These are phyloP conservation scores for Steccherinum ochraceum DNA, from an alignment of 768 basidiomycete genomes.

Conservation along the genomic window DNA sequence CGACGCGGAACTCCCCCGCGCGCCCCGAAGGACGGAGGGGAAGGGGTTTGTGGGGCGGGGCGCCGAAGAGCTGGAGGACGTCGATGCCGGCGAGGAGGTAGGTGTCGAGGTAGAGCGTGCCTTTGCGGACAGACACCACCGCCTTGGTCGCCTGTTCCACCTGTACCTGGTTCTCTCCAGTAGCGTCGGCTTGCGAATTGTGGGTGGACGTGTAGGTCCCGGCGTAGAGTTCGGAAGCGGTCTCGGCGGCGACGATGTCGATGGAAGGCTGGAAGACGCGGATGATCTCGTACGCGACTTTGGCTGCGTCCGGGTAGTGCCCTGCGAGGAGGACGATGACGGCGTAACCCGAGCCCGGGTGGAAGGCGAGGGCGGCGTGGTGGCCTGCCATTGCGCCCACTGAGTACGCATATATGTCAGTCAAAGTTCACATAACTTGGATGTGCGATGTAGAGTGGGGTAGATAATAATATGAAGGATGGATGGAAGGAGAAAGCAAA, in stretches of 20 bases:
- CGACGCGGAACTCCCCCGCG: constrained; percentile 26
- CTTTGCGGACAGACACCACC: constrained; percentile 12
- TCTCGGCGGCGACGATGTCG: constrained; percentile 14
- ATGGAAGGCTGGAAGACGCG: constrained; percentile 22
- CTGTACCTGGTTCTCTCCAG: too few species aligned
- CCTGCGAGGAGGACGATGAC: constrained; percentile 23
- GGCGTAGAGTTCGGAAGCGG: constrained; percentile 12
- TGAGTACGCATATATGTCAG: too few species aligned
- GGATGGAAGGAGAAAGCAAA: neutral
- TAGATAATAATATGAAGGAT: too few species aligned
- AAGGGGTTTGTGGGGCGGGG: constrained; percentile 8
- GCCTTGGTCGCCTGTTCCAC: too few species aligned
- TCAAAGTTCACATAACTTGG: too few species aligned
- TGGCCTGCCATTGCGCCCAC: constrained; percentile 21
- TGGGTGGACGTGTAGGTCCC: constrained; percentile 15
- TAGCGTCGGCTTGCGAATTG: too few species aligned
- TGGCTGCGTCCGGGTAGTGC: constrained; percentile 16
- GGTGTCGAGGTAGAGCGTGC: constrained; percentile 17
- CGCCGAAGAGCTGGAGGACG: constrained; percentile 14
- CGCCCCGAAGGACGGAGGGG: constrained; percentile 20
- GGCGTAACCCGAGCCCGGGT: constrained; percentile 22
- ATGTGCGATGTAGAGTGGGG: too few species aligned
- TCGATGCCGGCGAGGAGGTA: constrained; percentile 15
- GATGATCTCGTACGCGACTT: constrained; percentile 19
- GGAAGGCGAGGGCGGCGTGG: constrained; percentile 20